phyloP scores from a whole-genome alignment of 352 stramenopile species.

The Globisporangium spiculum region DNA sequence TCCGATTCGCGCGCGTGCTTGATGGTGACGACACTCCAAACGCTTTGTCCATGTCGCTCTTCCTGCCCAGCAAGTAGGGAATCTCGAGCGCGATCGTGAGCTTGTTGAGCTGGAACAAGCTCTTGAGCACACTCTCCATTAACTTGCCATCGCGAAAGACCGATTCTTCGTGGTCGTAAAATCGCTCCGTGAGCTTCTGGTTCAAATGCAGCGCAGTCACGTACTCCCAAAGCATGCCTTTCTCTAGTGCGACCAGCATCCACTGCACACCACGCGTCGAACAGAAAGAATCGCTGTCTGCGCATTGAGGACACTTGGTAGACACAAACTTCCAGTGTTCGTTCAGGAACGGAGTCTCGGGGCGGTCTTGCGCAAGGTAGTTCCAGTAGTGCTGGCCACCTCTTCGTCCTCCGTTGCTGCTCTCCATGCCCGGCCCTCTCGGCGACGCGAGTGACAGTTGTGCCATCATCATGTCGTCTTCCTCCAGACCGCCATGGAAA shows the following conservation, averaged over 20 bases:
- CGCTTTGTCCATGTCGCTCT: constrained; percentile 45
- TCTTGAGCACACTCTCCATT: constrained; percentile 50
- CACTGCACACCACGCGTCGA: constrained; percentile 75
- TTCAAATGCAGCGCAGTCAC: constrained; percentile 51
- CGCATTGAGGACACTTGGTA: constrained; percentile 46
- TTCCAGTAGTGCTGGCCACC: constrained; percentile 42
- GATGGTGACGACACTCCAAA: constrained; percentile 25
- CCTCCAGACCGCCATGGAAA: constrained; percentile 11
- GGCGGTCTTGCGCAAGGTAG: constrained; percentile 57
- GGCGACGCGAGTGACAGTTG: constrained; percentile 6
- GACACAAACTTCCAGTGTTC: constrained; percentile 62
- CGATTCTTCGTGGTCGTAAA: constrained; percentile 49
- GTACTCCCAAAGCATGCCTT: constrained; percentile 49
- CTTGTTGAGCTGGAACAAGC: constrained; percentile 48
- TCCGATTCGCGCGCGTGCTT: neutral
- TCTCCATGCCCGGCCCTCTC: constrained; percentile 5
- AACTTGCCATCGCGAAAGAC: constrained; percentile 41
- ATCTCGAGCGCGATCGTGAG: constrained; percentile 55
- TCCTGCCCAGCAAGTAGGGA: constrained; percentile 36
- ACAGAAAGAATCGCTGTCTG: constrained; percentile 53
- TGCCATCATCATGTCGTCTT: constrained; percentile 8
- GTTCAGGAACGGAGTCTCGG: constrained; percentile 45
- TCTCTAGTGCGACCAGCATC: constrained; percentile 64
- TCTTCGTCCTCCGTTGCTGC: neutral
- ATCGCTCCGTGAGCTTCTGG: constrained; percentile 37